Base-by-base conservation (phyloP, 2,329 filamentous ascomycete species). In the Alternaria arbusti region DNA sequence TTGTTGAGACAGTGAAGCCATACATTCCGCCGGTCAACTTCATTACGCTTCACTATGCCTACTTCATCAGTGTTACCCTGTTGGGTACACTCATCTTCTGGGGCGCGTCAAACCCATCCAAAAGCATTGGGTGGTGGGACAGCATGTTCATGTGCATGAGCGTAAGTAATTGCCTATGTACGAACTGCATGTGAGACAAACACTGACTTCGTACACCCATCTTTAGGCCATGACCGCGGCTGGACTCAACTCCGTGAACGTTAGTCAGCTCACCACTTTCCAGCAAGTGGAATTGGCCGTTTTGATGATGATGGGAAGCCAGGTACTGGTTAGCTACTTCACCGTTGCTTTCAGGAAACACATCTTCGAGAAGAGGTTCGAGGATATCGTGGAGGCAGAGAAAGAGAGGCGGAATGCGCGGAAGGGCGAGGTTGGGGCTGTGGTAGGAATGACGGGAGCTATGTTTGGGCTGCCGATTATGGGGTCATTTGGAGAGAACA, bases 271-370 rank as follows among this genome's bases (percentile, higher is more conserved):
- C 50, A 71, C 69, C 30, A 63, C 60, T 3, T 71, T 71, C 46
- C 65, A 52, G 11, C 49, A 52, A 25, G 49, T 64, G n/a, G 69
- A 69, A 49, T 30, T 71, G 43, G 43, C 57, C n/a, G 59, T 66
- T 36, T 66, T 71, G 50, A 71, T 71, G 69, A 70, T 71, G 63
- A 67, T 71, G 50, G 69, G 69, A 32, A 71, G 57, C 60, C 69
- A 70, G 50, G 64, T 71, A 1, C 51, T 70, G 54, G 61, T 71
- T 15, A 69, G 66, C n/a, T 71, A 66, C 52, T 69, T 69, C 45
- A 71, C 69, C 15, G 59, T 71, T 40, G 68, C 63, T 6, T 71
- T 71, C 36, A 63, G 69, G 40, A 71, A 69, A 52, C 66, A 69
- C 46, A 71, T 71, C 28, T 71, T 71, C 36, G 69, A 71, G 57